Evolutionary conservation across 495 filamentous ascomycete species (phyloP).

Genomic region (Penicillium paxilli): DNA sequence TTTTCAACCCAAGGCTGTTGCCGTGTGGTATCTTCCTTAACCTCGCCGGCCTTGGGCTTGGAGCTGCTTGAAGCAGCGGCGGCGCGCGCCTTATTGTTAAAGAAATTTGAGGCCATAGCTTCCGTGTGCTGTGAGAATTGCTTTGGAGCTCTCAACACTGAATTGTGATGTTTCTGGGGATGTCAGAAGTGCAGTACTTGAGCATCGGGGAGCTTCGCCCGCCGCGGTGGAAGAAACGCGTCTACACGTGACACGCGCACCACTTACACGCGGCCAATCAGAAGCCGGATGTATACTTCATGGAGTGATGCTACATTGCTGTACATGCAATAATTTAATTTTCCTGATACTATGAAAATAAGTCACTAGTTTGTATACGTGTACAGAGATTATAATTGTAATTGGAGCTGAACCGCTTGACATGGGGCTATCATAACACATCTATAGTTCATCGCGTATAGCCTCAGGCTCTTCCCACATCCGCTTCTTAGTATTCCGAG

Average conservation of each 20-base stretch:
- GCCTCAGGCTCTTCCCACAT: conserved; percentile 73
- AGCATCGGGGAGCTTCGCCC: conserved; percentile 8
- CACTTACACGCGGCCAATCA: conserved; percentile 27
- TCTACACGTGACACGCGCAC: conserved; percentile 43
- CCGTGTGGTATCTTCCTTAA: conserved; percentile 62
- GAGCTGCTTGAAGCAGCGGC: conserved; percentile 60
- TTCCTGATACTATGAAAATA: too few species aligned
- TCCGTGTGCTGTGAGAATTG: background rate
- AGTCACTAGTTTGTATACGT: too few species aligned
- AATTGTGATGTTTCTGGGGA: conserved; percentile 4
- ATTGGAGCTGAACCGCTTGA: too few species aligned
- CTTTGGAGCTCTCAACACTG: background rate
- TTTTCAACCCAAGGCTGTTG: conserved; percentile 98
- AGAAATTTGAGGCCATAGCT: conserved; percentile 73
- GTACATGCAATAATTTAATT: too few species aligned
- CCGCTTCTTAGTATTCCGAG: conserved; percentile 76
- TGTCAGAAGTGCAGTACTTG: conserved; percentile 6
- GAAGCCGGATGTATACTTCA: conserved; percentile 10
- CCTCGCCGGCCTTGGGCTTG: conserved; percentile 53
- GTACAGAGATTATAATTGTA: too few species aligned
- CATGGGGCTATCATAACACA: conserved; percentile 5
- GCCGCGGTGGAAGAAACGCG: conserved; percentile 34
- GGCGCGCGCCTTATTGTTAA: conserved; percentile 90
- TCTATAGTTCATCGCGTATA: conserved; percentile 59
- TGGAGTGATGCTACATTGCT: too few species aligned